A percentile compares a stretch with the other conserved stretches of the same genome.
Conservation (phyloP, 2,329 filamentous ascomycete species). For the Beauveria caledonica region DNA sequence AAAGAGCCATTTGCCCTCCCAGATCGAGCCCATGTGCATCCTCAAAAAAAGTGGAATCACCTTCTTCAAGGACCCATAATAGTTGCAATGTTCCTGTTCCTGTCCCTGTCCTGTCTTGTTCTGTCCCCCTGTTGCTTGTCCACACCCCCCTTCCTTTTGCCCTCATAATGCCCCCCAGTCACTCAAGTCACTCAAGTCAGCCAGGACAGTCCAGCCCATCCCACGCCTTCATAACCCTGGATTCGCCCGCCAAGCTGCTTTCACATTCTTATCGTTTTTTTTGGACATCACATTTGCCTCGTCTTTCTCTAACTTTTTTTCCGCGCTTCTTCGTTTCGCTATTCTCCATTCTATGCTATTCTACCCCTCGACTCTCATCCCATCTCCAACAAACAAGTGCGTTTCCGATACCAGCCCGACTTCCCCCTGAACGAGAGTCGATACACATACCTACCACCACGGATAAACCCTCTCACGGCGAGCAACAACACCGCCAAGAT, state of each 20-base stretch:
- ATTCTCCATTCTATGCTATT: not conserved
- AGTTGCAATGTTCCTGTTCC: no score
- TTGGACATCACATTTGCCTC: not conserved
- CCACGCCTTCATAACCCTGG: slow-evolving; percentile 8
- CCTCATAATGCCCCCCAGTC: not conserved
- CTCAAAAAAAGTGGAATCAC: not conserved
- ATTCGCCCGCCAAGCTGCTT: not conserved
- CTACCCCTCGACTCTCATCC: not conserved
- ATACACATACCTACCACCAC: no score
- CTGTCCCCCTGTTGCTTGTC: no score
- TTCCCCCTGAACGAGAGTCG: no score
- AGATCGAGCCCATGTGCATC: slow-evolving; percentile 1
- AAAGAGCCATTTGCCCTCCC: not conserved
- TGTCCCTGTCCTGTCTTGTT: no score
- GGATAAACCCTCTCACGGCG: not conserved
- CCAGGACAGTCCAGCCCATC: not conserved
- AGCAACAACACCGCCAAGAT: slow-evolving; percentile 36
- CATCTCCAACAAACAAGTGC: not conserved
- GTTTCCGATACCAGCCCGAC: not conserved
- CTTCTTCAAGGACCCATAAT: not conserved
- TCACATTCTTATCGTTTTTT: not conserved
- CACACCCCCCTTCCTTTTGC: not conserved
- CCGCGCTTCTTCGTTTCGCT: not conserved
- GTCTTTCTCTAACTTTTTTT: not conserved
- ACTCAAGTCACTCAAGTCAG: not conserved